These are phyloP conservation scores for Backusella liffmaniae DNA, from an alignment of 192 early-diverging fungal genomes.

Conservation along the genomic window DNA sequence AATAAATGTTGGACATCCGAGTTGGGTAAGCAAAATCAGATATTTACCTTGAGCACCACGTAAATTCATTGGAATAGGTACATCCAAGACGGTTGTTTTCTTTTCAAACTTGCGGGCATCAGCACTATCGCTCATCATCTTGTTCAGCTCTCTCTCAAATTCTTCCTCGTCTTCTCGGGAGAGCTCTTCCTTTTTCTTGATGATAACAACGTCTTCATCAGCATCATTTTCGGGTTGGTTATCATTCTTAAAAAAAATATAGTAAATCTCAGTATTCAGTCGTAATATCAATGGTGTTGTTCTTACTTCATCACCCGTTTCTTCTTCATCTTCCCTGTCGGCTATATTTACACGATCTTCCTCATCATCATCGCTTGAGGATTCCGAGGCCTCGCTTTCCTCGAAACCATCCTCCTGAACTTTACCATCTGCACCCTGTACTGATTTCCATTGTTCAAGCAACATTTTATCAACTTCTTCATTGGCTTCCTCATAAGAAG, in stretches of 20 bases:
- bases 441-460: slow-evolving; percentile 45
- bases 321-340: slow-evolving; percentile 37
- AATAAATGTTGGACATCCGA: background rate
- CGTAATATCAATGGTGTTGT: background rate
- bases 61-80: slow-evolving; percentile 81
- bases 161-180: slow-evolving; percentile 78
- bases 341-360: slow-evolving; percentile 14
- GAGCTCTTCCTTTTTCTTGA: slow-evolving; percentile 56
- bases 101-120: slow-evolving; percentile 80
- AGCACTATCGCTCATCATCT: slow-evolving; percentile 88
- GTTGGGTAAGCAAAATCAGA: background rate
- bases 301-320: slow-evolving; percentile 40
- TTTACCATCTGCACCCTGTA: slow-evolving; percentile 43
- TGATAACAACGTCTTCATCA: slow-evolving; percentile 71
- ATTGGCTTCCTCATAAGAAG: slow-evolving; percentile 81
- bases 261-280: background rate
- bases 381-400: slow-evolving; percentile 34
- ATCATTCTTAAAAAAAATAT: slow-evolving; percentile 22
- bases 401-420: slow-evolving; percentile 44
- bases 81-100: slow-evolving; percentile 80
- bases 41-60: slow-evolving; percentile 44
- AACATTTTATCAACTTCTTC: slow-evolving; percentile 60
- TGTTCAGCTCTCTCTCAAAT: slow-evolving; percentile 88
- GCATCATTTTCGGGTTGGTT: slow-evolving; percentile 55
- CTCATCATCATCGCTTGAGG: slow-evolving; percentile 38